Conservation (phyloP, 2,329 filamentous ascomycete genomes). For the Beauveria caledonica region DNA sequence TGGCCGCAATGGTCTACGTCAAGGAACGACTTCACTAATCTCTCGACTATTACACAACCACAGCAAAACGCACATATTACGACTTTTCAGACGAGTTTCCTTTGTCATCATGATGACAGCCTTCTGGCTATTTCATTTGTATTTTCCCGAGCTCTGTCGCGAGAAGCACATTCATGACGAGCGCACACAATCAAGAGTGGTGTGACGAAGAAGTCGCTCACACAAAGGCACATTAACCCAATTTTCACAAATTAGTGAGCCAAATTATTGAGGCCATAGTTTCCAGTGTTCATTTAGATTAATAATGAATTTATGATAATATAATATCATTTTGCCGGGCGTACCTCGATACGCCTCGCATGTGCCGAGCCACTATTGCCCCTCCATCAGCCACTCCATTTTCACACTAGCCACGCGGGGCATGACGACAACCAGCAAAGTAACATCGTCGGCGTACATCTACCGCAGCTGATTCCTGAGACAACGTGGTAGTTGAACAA, state of each 20-base stretch:
- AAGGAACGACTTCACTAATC: conserved; percentile 50
- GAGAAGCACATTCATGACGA: not conserved
- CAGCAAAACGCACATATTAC: conserved; percentile 1
- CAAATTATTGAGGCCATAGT: not conserved
- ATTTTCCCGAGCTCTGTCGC: not conserved
- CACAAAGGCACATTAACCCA: not conserved
- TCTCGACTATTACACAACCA: not conserved
- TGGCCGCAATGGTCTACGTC: conserved; percentile 58
- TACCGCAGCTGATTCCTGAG: not conserved
- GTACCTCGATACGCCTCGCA: not conserved
- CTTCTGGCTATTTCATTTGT: not conserved
- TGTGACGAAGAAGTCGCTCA: not conserved
- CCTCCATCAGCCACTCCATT: conserved; percentile 8
- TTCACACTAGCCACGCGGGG: conserved; percentile 9
- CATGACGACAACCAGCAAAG: conserved; percentile 8
- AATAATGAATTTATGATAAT: not conserved
- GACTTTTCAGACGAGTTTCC: not conserved
- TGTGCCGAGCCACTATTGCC: not conserved
- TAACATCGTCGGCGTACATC: not conserved
- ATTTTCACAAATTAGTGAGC: not conserved
- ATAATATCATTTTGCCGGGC: not conserved
- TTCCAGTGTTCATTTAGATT: not conserved
- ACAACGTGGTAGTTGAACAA: not conserved
- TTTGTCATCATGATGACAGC: not conserved
- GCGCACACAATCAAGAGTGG: not conserved